Base-by-base conservation (phyloP, 805 yeast species). In the Hyphopichia homilentoma region DNA sequence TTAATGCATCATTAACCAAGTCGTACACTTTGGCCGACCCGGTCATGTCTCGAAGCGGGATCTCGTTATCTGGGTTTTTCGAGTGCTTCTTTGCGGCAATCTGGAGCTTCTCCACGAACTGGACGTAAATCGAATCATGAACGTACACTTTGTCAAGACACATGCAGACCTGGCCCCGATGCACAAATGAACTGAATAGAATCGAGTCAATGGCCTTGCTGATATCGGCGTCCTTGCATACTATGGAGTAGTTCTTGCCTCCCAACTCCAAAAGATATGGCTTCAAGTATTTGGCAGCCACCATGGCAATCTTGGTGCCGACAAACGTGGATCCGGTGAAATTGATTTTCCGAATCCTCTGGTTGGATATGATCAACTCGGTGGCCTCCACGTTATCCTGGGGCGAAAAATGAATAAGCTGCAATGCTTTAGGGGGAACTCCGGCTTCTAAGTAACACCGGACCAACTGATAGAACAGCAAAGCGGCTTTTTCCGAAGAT, bases 121-220 rank as follows among this genome's bases (percentile, higher is more conserved):
- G 45, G 4, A 59, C 58, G 33, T 64, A 67, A 2, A 60, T 45
- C 0, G 40, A 18, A 25, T 60, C 66, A 25, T 66, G 61, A 21
- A 70, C 47, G 32, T 39, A 66, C 1, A 65, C 47, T 6, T 48
- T 44, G 30, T 70, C 75, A 1, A 69, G 58, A 32, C 65, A 54
- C 75, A 70, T 70, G 43, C 77, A 71, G 15, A 70, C 58, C 35
- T 70, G 75, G 8, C 75, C 76, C 40, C 58, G 63, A 40, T 70
- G 68, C 30, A 55, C 45, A 70, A 69, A 67, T 7, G 63, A 45
- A 16, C 61, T 47, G 57, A 58, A 54, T 6, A 65, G 25, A 17
- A 52, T 45, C 11, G 33, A 33, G 1, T 42, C 37, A 2, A 60
- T 44, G 1, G 74, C 69, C 23, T 36, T 40, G 1, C 33, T 44